Base-by-base conservation (phyloP, 2,329 filamentous ascomycete genomes). In the Trichophyton schoenleinii region DNA sequence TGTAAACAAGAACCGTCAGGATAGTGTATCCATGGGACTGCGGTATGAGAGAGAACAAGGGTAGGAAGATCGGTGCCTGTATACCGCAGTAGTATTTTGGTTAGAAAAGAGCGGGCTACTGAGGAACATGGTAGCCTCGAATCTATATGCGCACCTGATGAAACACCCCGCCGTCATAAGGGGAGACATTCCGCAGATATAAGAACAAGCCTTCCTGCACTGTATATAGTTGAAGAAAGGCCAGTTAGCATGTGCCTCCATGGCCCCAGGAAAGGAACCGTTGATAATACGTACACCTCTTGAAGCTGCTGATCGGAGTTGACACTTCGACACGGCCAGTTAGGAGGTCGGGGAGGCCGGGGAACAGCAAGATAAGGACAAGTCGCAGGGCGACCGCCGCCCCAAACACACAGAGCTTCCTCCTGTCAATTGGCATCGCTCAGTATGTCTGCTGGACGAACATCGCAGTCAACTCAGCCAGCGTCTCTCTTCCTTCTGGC, bases 131-230 rank as follows among this genome's bases (percentile, higher is more conserved):
- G 22, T 11, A 28, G 28, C 7, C 15, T 28, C 4, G 28, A 8
- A 9, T 18, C 9, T 15, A 28, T 13, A 44, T 34, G 31, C 25
- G 46, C 70, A 84, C 82, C 76, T 87, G 85, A 72, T 87, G 84
- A 70, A 83, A 87, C 65, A 87, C 89, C 68, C 94, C 94, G 66
- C 94, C 94, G 73, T 99, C 91, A 77, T 97, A 99, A 0, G 94
- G 94, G 63, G 91, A 96, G 62, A 97, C 89, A 77, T 96, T 95
- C 74, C 95, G 89, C 66, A 89, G 91, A 74, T 97, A 97, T 22
- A 99, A 84, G 70, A 96, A 99, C 62, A 99, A 79, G 20, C 94
- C 94, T 77, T 99, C 94, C 80, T 97, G 92, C 61, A 97, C 90
- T 95, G 68, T 38, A 15, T 6, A 65, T 6, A 18, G 22, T 18